Evolutionary conservation across 495 filamentous ascomycete genomes (phyloP).

Genomic region (Penicillium dipodomyicola): DNA sequence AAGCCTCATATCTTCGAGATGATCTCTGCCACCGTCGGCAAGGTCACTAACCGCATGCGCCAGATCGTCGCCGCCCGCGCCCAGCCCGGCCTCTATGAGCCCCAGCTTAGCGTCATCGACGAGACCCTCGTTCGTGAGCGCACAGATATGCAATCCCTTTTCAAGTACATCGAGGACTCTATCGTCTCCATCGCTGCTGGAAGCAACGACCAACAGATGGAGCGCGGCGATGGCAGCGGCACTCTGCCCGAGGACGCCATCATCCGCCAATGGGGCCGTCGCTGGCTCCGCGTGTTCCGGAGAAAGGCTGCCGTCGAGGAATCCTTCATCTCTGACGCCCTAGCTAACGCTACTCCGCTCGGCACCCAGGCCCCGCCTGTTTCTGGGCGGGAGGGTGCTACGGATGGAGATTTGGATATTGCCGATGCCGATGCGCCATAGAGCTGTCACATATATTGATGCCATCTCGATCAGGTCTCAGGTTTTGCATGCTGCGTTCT

Average conservation of each 20-base stretch:
- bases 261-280: slow-evolving; percentile 74
- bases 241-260: slow-evolving; percentile 54
- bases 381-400: slow-evolving; percentile 21
- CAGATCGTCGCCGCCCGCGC: slow-evolving; percentile 69
- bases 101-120: slow-evolving; percentile 62
- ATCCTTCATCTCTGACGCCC: slow-evolving; percentile 48
- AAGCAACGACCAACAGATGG: slow-evolving; percentile 67
- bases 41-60: slow-evolving; percentile 85
- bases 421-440: slow-evolving; percentile 31
- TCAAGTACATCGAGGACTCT: slow-evolving; percentile 76
- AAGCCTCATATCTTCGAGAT: slow-evolving; percentile 82
- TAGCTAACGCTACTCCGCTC: slow-evolving; percentile 38
- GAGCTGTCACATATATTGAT: neutral
- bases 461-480: neutral
- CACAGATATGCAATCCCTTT: slow-evolving; percentile 70
- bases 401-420: slow-evolving; percentile 35
- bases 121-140: slow-evolving; percentile 65
- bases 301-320: slow-evolving; percentile 84
- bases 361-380: slow-evolving; percentile 31
- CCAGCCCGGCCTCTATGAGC: slow-evolving; percentile 52
- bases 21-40: slow-evolving; percentile 79
- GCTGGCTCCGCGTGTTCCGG: slow-evolving; percentile 83
- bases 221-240: slow-evolving; percentile 47
- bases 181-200: slow-evolving; percentile 70
- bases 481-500: slow-evolving; percentile 1